A percentile compares a stretch with the other conserved stretches of the same genome.
phyloP scores from a whole-genome alignment of 2,329 filamentous ascomycete species.

The Mariannaea elegans region DNA sequence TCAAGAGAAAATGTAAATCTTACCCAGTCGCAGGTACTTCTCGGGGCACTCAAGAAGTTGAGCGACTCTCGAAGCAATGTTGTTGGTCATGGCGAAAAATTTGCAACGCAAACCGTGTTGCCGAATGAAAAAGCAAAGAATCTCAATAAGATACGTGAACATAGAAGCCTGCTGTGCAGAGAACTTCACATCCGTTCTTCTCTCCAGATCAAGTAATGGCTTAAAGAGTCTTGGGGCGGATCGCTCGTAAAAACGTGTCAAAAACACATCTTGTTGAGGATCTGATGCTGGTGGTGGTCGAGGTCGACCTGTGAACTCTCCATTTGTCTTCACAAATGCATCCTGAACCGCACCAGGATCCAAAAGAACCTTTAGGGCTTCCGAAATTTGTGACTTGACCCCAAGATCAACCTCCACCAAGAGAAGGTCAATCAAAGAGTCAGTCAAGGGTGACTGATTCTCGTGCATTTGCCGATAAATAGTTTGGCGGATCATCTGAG shows the following conservation, averaged over 20 bases:
- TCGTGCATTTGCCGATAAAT: slow-evolving; percentile 93
- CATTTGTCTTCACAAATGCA: slow-evolving; percentile 68
- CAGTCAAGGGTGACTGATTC: slow-evolving; percentile 84
- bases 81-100: slow-evolving; percentile 84
- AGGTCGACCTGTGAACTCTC: slow-evolving; percentile 73
- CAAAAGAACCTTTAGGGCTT: slow-evolving; percentile 92
- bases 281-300: slow-evolving; percentile 63
- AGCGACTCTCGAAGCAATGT: slow-evolving; percentile 79
- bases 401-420: slow-evolving; percentile 92
- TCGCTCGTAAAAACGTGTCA: slow-evolving; percentile 88
- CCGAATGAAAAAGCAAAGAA: slow-evolving; percentile 91
- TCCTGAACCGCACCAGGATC: slow-evolving; percentile 72
- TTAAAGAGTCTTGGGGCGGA: slow-evolving; percentile 87
- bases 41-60: slow-evolving; percentile 85
- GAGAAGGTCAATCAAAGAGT: slow-evolving; percentile 90
- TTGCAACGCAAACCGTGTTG: slow-evolving; percentile 89
- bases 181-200: slow-evolving; percentile 73
- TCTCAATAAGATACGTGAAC: slow-evolving; percentile 90
- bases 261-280: slow-evolving; percentile 84
- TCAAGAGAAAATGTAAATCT: slow-evolving; percentile 39
- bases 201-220: slow-evolving; percentile 83
- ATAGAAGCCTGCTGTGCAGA: slow-evolving; percentile 87
- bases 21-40: slow-evolving; percentile 92
- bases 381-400: slow-evolving; percentile 93
- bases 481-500: slow-evolving; percentile 90